Conservation (phyloP, 345 rosid genomes). For the Populus deltoides region DNA sequence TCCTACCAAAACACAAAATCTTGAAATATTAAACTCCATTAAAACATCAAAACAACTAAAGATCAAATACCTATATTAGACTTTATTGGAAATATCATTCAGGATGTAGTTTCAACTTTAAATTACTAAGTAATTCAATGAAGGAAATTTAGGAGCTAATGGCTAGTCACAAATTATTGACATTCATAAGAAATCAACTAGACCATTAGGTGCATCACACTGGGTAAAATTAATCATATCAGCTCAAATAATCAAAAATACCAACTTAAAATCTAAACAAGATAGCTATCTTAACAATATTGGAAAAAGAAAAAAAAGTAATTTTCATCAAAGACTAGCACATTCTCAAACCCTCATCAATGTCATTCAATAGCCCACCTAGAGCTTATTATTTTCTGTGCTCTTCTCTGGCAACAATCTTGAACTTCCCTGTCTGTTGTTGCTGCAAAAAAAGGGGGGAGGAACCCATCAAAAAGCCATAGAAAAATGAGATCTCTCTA, state of each 20-base stretch:
- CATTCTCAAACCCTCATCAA: neutral
- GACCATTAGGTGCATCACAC: neutral
- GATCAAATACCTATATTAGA: too few relatives aligned
- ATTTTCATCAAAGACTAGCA: neutral
- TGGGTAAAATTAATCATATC: neutral
- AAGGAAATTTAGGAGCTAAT: neutral
- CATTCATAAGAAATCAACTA: neutral
- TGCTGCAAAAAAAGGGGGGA: conserved; percentile 51
- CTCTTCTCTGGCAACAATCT: conserved; percentile 78
- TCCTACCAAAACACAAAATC: too few relatives aligned
- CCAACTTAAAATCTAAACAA: neutral
- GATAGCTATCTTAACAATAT: neutral
- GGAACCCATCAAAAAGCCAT: neutral
- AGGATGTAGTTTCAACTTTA: too few relatives aligned
- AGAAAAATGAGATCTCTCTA: neutral
- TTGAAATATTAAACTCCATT: too few relatives aligned
- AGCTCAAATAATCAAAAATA: neutral
- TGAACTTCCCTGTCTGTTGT: conserved; percentile 87
- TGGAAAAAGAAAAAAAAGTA: neutral
- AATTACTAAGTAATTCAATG: neutral
- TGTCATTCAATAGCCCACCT: neutral
- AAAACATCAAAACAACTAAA: too few relatives aligned
- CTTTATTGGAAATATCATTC: too few relatives aligned
- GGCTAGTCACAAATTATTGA: neutral
- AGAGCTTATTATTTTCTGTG: conserved; percentile 25